Percentiles rank a stretch among this genome's conserved stretches.
Evolutionary conservation across 2,329 filamentous ascomycete species (phyloP).

Genomic region (Fusarium sp.): DNA sequence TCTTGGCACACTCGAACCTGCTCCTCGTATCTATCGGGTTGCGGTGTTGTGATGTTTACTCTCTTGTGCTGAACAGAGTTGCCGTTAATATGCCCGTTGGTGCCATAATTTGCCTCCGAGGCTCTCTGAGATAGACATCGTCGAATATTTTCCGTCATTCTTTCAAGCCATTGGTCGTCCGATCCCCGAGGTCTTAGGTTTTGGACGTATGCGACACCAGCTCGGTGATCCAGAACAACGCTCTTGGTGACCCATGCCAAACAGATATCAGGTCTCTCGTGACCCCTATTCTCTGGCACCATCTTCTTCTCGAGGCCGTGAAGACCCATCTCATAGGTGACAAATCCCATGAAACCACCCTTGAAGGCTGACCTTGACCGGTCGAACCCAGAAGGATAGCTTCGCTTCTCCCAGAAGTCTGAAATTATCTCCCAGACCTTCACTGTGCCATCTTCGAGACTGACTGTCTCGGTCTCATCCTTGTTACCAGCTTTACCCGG

Average conservation of each 20-base stretch:
- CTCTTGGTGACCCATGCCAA: conserved; percentile 82
- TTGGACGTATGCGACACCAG: conserved; percentile 74
- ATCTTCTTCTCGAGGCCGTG: conserved; percentile 49
- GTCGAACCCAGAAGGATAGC: conserved; percentile 34
- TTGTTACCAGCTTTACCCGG: conserved; percentile 24
- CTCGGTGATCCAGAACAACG: conserved; percentile 79
- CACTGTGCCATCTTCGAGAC: conserved; percentile 45
- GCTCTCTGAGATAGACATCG: conserved; percentile 51
- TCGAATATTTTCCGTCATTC: conserved; percentile 47
- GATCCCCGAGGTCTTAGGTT: conserved; percentile 45
- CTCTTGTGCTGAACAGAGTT: background rate
- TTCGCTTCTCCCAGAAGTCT: conserved; percentile 55
- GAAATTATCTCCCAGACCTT: conserved; percentile 65
- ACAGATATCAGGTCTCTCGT: conserved; percentile 74
- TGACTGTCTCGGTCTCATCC: conserved; percentile 31
- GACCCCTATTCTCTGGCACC: conserved; percentile 46
- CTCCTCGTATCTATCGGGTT: conserved; percentile 67
- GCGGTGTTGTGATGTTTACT: conserved; percentile 54
- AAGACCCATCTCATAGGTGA: conserved; percentile 86
- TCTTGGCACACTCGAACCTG: conserved; percentile 78
- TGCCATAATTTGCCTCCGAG: conserved; percentile 5
- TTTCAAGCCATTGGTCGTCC: conserved; percentile 50
- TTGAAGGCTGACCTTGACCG: conserved; percentile 68
- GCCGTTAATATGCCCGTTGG: conserved; percentile 32
- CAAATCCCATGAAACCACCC: conserved; percentile 86